phyloP scores from a whole-genome alignment of 2,329 filamentous ascomycete species.

The Huntiella moniliformis region DNA sequence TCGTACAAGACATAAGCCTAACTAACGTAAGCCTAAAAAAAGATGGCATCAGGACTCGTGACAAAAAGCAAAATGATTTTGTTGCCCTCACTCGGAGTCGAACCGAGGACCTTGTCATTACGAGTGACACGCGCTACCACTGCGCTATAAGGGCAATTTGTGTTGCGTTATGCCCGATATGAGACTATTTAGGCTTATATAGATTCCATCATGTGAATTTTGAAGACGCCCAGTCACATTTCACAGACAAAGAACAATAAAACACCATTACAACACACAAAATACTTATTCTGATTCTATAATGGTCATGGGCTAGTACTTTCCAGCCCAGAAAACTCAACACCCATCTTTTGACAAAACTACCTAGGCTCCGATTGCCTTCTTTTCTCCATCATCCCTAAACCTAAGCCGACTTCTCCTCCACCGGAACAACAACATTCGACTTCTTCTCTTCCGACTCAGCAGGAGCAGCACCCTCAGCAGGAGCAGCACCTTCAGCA shows the following conservation, averaged over 20 bases:
- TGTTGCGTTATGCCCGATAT: not conserved
- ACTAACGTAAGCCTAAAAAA: too few relatives aligned
- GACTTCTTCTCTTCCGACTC: constrained; percentile 6
- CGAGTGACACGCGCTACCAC: constrained; percentile 22
- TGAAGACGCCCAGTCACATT: too few relatives aligned
- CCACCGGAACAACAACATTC: constrained; percentile 8
- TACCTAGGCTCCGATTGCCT: not conserved
- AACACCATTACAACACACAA: not conserved
- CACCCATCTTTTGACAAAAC: not conserved
- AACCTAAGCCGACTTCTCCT: not conserved
- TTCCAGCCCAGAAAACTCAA: too few relatives aligned
- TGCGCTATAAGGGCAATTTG: constrained; percentile 18
- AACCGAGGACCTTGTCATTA: constrained; percentile 21
- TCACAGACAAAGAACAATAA: too few relatives aligned
- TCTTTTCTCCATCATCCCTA: not conserved
- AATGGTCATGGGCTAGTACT: not conserved
- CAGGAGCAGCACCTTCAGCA: not conserved
- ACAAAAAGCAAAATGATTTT: not conserved
- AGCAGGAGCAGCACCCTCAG: not conserved
- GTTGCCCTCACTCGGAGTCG: constrained; percentile 20
- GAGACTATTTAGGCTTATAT: not conserved
- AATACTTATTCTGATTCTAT: constrained; percentile 3
- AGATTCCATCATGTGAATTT: not conserved
- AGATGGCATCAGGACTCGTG: too few relatives aligned
- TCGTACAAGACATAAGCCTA: too few relatives aligned